Percentiles rank a stretch among this genome's conserved stretches.
Evolutionary conservation across 2,329 filamentous ascomycete species (phyloP).

Genomic region (Ophiosphaerella herpotricha): DNA sequence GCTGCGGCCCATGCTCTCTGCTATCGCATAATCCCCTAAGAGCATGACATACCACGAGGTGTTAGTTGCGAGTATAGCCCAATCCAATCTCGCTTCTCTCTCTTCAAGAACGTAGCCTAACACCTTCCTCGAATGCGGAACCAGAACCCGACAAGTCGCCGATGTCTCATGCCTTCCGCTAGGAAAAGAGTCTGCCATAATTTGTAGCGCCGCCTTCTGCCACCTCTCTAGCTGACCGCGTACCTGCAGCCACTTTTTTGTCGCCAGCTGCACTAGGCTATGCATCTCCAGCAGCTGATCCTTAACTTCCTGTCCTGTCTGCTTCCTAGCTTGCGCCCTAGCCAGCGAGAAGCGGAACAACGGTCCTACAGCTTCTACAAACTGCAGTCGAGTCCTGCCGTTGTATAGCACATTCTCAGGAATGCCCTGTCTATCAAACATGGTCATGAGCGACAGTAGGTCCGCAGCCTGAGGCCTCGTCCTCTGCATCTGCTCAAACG

Average conservation of each 20-base stretch:
- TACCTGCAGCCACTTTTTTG: conserved; percentile 7
- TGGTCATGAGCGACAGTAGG: conserved; percentile 45
- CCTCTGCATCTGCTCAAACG: conserved; percentile 37
- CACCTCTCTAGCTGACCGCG: background rate
- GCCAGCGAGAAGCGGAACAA: too few species aligned
- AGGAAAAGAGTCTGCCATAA: conserved; percentile 3
- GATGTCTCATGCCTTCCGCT: conserved; percentile 7
- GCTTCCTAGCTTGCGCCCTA: too few species aligned
- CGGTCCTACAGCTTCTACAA: too few species aligned
- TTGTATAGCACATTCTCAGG: conserved; percentile 6
- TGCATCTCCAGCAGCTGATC: conserved; percentile 10
- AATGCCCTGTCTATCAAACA: conserved; percentile 17
- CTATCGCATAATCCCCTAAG: too few species aligned
- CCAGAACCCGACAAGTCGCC: conserved; percentile 2
- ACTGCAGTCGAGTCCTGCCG: background rate
- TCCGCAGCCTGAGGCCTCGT: conserved; percentile 41
- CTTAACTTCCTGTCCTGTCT: background rate
- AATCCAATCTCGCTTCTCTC: too few species aligned
- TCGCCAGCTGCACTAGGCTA: conserved; percentile 12
- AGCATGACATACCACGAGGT: too few species aligned
- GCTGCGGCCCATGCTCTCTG: too few species aligned
- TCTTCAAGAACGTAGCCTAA: background rate
- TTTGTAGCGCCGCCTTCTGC: too few species aligned
- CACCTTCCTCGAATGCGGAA: conserved; percentile 7
- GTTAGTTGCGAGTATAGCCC: too few species aligned